These are phyloP conservation scores for Boletellus ananas DNA, from an alignment of 768 basidiomycete genomes.

Conservation along the genomic window DNA sequence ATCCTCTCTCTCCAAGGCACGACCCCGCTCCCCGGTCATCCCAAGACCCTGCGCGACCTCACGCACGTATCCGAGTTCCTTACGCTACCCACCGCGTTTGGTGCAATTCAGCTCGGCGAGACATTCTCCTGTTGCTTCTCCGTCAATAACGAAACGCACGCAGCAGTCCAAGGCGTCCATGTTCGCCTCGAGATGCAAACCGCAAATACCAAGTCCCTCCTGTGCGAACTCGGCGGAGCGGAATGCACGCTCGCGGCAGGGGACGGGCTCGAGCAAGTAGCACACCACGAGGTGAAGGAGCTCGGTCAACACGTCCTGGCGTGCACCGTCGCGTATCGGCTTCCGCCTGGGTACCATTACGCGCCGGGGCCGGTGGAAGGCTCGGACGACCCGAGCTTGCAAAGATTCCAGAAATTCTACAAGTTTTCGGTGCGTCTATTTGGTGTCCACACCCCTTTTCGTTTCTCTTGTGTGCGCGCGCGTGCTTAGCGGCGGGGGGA, in stretches of 20 bases:
- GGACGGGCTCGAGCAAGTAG: constrained; percentile 62
- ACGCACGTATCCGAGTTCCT: constrained; percentile 76
- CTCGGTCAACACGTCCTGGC: constrained; percentile 87
- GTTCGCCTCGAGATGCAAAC: constrained; percentile 88
- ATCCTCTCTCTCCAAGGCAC: constrained; percentile 73
- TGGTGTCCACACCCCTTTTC: not conserved
- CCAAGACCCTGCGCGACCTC: constrained; percentile 81
- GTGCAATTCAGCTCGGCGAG: constrained; percentile 84
- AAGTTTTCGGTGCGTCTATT: constrained; percentile 72
- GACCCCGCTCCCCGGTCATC: constrained; percentile 66
- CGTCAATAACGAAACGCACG: constrained; percentile 72
- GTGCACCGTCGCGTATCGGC: constrained; percentile 79
- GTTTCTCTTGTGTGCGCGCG: not conserved
- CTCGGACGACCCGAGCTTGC: constrained; percentile 49
- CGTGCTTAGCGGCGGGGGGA: not conserved
- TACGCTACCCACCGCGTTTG: constrained; percentile 79
- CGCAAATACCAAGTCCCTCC: constrained; percentile 54
- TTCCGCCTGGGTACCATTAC: constrained; percentile 54
- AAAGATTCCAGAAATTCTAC: constrained; percentile 85
- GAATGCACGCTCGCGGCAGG: constrained; percentile 47
- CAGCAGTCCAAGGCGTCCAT: constrained; percentile 58
- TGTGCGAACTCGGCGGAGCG: constrained; percentile 61
- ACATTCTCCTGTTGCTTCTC: constrained; percentile 81
- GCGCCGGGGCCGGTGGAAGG: constrained; percentile 48
- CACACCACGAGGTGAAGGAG: constrained; percentile 91